Conservation (phyloP, 192 early-diverging fungal species). For the Coemansia umbellata region DNA sequence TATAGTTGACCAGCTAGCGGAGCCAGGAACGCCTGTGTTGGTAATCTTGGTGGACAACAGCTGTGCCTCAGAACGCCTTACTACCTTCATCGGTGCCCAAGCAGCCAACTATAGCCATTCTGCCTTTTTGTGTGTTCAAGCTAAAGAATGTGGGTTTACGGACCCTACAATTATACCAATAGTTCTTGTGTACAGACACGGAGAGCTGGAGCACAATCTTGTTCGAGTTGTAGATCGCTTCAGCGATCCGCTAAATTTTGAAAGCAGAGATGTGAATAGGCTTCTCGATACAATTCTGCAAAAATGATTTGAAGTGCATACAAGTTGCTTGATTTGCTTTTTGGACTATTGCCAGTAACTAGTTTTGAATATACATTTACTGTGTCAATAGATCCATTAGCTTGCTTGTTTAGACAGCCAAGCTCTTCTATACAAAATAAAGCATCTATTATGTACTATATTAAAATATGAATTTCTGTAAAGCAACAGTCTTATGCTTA, state of each 20-base stretch:
- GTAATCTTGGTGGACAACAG: constrained; percentile 13
- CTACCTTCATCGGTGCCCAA: constrained; percentile 2
- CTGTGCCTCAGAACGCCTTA: constrained; percentile 16
- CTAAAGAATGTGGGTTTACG: constrained; percentile 31
- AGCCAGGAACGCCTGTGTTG: constrained; percentile 3
- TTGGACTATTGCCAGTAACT: constrained; percentile 2
- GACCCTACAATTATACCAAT: constrained; percentile 31
- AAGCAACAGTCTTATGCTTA: background rate
- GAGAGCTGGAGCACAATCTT: constrained; percentile 34
- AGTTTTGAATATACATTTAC: background rate
- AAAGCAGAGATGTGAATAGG: constrained; percentile 14
- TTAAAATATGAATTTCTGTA: background rate
- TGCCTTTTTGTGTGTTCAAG: constrained; percentile 31
- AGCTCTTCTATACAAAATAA: no score
- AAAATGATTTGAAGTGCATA: constrained; percentile 14
- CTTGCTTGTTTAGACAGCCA: no score
- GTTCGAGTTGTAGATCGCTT: constrained; percentile 37
- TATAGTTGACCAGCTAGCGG: constrained; percentile 28
- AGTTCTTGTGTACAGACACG: constrained; percentile 29
- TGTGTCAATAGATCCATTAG: background rate
- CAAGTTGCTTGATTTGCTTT: constrained; percentile 4
- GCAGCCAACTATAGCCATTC: constrained; percentile 9
- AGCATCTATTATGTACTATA: no score
- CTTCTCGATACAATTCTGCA: constrained; percentile 7
- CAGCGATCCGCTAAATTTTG: constrained; percentile 16